phyloP scores from a whole-genome alignment of 768 basidiomycete species.

The Trametopsis cervina region DNA sequence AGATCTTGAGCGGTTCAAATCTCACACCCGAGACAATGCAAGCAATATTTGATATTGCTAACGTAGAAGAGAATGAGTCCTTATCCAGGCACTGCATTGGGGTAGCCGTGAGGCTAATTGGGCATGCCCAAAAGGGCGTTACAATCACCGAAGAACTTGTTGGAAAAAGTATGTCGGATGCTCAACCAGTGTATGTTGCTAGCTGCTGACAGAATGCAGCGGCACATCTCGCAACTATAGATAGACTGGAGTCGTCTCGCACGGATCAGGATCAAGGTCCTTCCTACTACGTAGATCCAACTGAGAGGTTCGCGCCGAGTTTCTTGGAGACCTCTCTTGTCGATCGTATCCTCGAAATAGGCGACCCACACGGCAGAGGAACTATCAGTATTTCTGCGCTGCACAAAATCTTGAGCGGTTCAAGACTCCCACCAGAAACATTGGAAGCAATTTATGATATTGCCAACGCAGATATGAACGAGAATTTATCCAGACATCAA shows the following conservation, averaged over 20 bases:
- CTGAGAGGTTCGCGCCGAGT: constrained; percentile 25
- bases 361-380: constrained; percentile 36
- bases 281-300: too few relatives aligned
- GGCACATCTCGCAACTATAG: constrained; percentile 45
- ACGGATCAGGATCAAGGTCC: not conserved
- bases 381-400: constrained; percentile 45
- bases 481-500: constrained; percentile 45
- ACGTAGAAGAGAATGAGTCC: constrained; percentile 50
- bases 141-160: constrained; percentile 34
- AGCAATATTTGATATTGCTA: constrained; percentile 59
- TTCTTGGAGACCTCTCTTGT: constrained; percentile 27
- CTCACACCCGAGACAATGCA: constrained; percentile 49
- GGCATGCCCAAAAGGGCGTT: constrained; percentile 54
- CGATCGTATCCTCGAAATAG: constrained; percentile 26
- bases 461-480: constrained; percentile 52
- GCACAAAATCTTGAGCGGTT: constrained; percentile 49
- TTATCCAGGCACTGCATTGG: constrained; percentile 50
- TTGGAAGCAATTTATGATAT: constrained; percentile 61
- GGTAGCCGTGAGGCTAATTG: constrained; percentile 55
- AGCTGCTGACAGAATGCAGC: too few relatives aligned
- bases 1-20: constrained; percentile 47
- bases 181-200: constrained; percentile 4
- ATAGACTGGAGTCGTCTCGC: constrained; percentile 14
- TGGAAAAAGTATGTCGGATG: constrained; percentile 35
- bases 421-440: constrained; percentile 42